Percentiles rank a stretch among this genome's conserved stretches.
Evolutionary conservation across 306 rosid species (phyloP).

Genomic region (Cicer bijugum): DNA sequence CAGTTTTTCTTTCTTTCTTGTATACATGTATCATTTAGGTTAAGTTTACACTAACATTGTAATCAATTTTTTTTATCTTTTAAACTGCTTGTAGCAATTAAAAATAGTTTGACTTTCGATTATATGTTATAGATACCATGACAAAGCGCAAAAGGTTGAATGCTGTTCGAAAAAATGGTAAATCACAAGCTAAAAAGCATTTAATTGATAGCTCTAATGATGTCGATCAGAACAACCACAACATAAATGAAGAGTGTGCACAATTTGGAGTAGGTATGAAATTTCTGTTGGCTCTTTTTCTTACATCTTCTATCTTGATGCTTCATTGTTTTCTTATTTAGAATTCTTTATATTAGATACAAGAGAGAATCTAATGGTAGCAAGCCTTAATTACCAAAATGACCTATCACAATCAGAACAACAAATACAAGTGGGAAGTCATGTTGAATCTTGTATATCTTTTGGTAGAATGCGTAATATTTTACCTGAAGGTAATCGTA

Average conservation of each 20-base stretch:
- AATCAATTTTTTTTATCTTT: not conserved
- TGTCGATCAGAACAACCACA: not conserved
- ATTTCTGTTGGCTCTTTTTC: not conserved
- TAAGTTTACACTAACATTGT: not conserved
- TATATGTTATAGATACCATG: conserved; percentile 1
- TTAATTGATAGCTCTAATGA: conserved; percentile 18
- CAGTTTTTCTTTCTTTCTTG: not conserved
- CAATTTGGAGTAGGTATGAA: conserved; percentile 15
- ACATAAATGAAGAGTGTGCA: not conserved
- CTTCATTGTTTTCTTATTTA: not conserved
- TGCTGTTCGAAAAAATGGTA: not conserved
- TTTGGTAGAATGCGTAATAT: not conserved
- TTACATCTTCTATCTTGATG: not conserved
- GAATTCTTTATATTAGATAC: not conserved
- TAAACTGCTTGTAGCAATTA: not conserved
- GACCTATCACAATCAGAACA: not conserved
- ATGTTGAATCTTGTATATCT: not conserved
- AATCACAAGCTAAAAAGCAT: conserved; percentile 10
- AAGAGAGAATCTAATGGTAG: not conserved
- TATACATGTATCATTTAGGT: not conserved
- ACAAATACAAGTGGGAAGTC: conserved; percentile 2
- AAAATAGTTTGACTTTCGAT: not conserved
- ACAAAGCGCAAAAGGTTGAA: not conserved
- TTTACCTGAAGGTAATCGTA: not conserved
- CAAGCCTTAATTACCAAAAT: conserved; percentile 6